phyloP scores from a whole-genome alignment of 1,139 yeast species.

The Candida neerlandica region DNA sequence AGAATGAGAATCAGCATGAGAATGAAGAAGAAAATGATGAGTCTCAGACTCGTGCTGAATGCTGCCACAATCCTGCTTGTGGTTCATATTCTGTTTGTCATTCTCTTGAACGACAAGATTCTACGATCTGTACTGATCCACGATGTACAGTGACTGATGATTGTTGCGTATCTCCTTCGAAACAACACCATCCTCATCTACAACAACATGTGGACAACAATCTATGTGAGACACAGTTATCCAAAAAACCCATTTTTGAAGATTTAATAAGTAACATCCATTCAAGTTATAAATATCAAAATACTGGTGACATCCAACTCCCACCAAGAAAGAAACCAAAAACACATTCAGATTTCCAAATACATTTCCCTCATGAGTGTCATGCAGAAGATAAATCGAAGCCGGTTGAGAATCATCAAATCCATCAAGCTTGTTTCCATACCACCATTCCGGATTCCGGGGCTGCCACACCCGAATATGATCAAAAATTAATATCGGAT shows the following conservation, averaged over 20 bases:
- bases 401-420: constrained; percentile 22
- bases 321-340: constrained; percentile 13
- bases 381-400: constrained; percentile 25
- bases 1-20: too few species aligned
- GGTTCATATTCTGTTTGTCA: constrained; percentile 6
- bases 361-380: constrained; percentile 42
- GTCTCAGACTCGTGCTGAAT: constrained; percentile 11
- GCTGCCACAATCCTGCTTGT: constrained; percentile 22
- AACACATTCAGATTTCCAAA: constrained; percentile 16
- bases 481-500: constrained; percentile 32
- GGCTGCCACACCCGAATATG: constrained; percentile 7
- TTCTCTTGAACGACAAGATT: not conserved
- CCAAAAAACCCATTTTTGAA: constrained; percentile 31
- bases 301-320: constrained; percentile 5
- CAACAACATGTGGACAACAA: constrained; percentile 23
- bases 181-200: not conserved
- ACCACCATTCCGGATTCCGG: constrained; percentile 35
- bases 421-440: constrained; percentile 52
- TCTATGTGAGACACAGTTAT: constrained; percentile 27
- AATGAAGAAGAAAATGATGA: too few species aligned
- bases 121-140: constrained; percentile 22
- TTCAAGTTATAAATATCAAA: constrained; percentile 21
- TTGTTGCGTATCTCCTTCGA: constrained; percentile 6
- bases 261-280: constrained; percentile 39
- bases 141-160: constrained; percentile 16